Conservation (phyloP, 225 moss, liverwort and hornwort genomes). For the Ulota crispa region DNA sequence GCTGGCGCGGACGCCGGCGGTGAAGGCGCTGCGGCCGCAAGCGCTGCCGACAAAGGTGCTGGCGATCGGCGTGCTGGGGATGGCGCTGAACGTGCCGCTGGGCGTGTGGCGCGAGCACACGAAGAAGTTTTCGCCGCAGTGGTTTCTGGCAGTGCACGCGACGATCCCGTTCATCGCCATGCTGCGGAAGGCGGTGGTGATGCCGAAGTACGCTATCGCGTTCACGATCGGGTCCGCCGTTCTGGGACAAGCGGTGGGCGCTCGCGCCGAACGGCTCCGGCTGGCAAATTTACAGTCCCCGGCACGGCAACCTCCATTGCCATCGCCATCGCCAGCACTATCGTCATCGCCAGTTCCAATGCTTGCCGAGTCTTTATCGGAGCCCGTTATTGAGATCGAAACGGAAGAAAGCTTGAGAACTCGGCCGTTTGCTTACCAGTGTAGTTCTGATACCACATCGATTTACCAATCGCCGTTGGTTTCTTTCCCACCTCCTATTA, state of each 20-base stretch:
- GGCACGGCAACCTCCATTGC: background rate
- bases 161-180: conserved; percentile 97
- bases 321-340: background rate
- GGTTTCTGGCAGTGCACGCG: conserved; percentile 94
- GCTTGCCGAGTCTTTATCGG: no score
- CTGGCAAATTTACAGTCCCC: conserved; percentile 26
- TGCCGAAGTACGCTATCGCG: conserved; percentile 95
- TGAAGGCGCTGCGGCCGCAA: conserved; percentile 80
- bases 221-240: conserved; percentile 95
- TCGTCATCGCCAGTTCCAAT: no score
- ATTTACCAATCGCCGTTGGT: no score
- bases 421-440: no score
- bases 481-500: no score
- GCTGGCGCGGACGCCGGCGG: conserved; percentile 71
- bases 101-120: conserved; percentile 97
- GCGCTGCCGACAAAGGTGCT: conserved; percentile 88
- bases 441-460: no score
- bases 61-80: conserved; percentile 86
- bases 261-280: conserved; percentile 84
- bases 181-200: conserved; percentile 93
- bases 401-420: no score
- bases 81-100: conserved; percentile 89
- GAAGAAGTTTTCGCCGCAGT: conserved; percentile 88
- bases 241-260: conserved; percentile 89
- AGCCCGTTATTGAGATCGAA: no score